A percentile compares a stretch with the other conserved stretches of the same genome.
Evolutionary conservation across 2,329 filamentous ascomycete species (phyloP).

Genomic region (Alternaria triticimaculans): DNA sequence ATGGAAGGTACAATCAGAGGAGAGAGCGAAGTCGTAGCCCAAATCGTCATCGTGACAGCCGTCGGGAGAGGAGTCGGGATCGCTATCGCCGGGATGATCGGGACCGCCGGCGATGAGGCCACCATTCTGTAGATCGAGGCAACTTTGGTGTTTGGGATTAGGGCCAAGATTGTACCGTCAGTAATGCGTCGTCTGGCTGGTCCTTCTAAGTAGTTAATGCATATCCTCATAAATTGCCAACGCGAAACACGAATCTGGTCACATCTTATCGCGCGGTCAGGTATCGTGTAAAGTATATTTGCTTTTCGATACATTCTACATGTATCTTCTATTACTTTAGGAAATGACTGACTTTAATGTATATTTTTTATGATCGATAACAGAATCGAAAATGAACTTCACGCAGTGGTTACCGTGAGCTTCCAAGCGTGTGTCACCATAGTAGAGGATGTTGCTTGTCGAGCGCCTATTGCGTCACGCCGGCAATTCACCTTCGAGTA

Average conservation of each 20-base stretch:
- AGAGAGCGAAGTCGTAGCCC: conserved; percentile 40
- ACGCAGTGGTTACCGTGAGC: not conserved
- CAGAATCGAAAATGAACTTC: not conserved
- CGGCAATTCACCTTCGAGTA: too few relatives aligned
- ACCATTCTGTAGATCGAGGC: not conserved
- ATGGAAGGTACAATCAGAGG: conserved; percentile 37
- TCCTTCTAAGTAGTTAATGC: not conserved
- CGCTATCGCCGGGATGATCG: conserved; percentile 50
- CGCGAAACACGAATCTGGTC: not conserved
- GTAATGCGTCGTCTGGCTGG: not conserved
- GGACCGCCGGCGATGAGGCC: conserved; percentile 36
- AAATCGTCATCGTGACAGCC: conserved; percentile 43
- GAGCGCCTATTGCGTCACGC: not conserved
- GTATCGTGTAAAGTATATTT: not conserved
- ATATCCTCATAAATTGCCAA: not conserved
- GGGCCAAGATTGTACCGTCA: not conserved
- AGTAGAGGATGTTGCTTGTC: not conserved
- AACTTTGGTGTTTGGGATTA: not conserved
- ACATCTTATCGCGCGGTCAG: not conserved
- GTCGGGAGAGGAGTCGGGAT: conserved; percentile 49
- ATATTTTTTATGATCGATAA: not conserved
- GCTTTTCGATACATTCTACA: not conserved
- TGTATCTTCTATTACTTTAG: not conserved
- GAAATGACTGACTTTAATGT: not conserved
- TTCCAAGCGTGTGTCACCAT: not conserved